phyloP scores from a whole-genome alignment of 192 early-diverging fungal species.

The Thoreauomyces humboldtii region DNA sequence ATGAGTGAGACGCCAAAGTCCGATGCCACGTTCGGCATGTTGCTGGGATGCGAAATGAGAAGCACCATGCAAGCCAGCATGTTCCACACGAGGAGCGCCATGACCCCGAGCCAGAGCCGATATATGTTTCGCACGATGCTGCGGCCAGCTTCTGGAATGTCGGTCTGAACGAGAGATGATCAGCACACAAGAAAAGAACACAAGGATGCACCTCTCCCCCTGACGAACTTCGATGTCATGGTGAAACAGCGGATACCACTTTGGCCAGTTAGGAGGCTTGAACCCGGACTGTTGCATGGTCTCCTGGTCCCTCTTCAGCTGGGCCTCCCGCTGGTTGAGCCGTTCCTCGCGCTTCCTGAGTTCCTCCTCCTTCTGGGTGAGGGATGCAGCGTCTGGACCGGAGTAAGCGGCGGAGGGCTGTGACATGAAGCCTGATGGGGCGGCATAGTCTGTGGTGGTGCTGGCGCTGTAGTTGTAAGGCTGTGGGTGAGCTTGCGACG shows the following conservation, averaged over 20 bases:
- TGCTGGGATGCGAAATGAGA: constrained; percentile 61
- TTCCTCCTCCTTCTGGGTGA: constrained; percentile 64
- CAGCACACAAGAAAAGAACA: not conserved
- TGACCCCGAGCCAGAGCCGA: constrained; percentile 70
- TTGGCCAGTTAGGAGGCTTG: constrained; percentile 72
- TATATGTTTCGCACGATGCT: constrained; percentile 63
- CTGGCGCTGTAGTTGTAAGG: not conserved
- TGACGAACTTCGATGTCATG: constrained; percentile 74
- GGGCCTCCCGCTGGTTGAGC: constrained; percentile 72
- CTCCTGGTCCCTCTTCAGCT: constrained; percentile 61
- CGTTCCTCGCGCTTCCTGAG: constrained; percentile 71
- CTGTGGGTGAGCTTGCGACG: not conserved
- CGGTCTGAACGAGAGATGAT: not conserved
- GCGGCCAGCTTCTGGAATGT: constrained; percentile 56
- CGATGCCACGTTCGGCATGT: constrained; percentile 66
- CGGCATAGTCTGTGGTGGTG: not conserved
- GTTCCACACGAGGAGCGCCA: constrained; percentile 71
- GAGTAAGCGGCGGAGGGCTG: not conserved
- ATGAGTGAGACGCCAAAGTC: constrained; percentile 60
- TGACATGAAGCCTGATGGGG: not conserved
- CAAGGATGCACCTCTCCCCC: constrained; percentile 4
- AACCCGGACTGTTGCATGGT: constrained; percentile 55
- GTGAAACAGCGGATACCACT: constrained; percentile 80
- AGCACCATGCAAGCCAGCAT: constrained; percentile 74
- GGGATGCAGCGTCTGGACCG: constrained; percentile 1